Evolutionary conservation across 2,329 filamentous ascomycete species (phyloP).

Genomic region (Fonsecaea pugnacius): DNA sequence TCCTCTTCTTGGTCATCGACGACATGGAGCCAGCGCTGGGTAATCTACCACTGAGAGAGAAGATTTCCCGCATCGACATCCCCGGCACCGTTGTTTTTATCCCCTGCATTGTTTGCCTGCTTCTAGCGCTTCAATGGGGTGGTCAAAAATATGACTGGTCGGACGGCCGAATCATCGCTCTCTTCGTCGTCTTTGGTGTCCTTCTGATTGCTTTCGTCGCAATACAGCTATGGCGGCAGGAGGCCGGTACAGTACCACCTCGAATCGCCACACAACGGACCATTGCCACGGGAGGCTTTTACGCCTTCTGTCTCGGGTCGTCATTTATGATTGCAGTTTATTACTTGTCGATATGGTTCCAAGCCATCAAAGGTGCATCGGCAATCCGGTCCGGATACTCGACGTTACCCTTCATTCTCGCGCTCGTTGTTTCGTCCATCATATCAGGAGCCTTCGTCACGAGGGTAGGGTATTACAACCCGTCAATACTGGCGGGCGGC

Average conservation of each 20-base stretch:
- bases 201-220: constrained; percentile 52
- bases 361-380: constrained; percentile 47
- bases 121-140: constrained; percentile 50
- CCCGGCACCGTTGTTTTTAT: constrained; percentile 45
- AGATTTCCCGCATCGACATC: constrained; percentile 38
- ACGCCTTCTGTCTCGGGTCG: constrained; percentile 43
- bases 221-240: constrained; percentile 52
- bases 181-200: constrained; percentile 53
- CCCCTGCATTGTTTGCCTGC: constrained; percentile 42
- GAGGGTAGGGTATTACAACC: constrained; percentile 36
- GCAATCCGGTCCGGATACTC: constrained; percentile 33
- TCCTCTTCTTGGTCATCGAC: constrained; percentile 30
- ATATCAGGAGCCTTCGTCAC: constrained; percentile 23
- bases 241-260: constrained; percentile 49
- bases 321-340: constrained; percentile 45
- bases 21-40: constrained; percentile 34
- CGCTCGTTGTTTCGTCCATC: constrained; percentile 30
- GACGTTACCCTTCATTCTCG: constrained; percentile 32
- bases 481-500: constrained; percentile 36
- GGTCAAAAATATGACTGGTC: constrained; percentile 51
- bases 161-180: constrained; percentile 50
- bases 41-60: constrained; percentile 32
- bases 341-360: constrained; percentile 52
- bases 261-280: constrained; percentile 47
- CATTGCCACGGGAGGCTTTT: constrained; percentile 42